Percentiles rank a stretch among this genome's conserved stretches.
These are phyloP conservation scores for Capronia coronata DNA, from an alignment of 2,329 filamentous ascomycete species.

Conservation along the genomic window DNA sequence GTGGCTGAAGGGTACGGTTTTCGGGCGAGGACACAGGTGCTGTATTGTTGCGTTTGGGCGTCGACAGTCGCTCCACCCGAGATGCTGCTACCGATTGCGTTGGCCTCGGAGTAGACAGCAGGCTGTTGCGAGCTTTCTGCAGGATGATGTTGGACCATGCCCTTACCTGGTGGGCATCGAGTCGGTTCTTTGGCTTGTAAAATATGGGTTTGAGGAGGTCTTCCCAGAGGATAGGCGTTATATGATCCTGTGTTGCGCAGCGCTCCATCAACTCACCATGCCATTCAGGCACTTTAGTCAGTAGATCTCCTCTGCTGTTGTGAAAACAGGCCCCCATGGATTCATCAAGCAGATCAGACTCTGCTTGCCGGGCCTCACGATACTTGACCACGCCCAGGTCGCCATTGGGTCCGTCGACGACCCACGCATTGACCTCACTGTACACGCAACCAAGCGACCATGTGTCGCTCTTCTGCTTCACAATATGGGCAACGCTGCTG, in stretches of 20 bases:
- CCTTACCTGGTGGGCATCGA: constrained; percentile 6
- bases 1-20: not conserved
- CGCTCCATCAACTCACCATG: constrained; percentile 21
- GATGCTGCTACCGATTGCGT: not conserved
- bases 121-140: constrained; percentile 1
- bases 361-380: constrained; percentile 24
- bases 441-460: constrained; percentile 35
- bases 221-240: constrained; percentile 21
- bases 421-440: constrained; percentile 30
- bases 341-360: constrained; percentile 9
- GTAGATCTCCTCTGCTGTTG: constrained; percentile 27
- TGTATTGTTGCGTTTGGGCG: not conserved
- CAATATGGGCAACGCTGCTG: not conserved
- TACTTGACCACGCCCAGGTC: constrained; percentile 10
- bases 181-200: constrained; percentile 1
- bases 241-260: constrained; percentile 25
- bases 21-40: not conserved
- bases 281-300: constrained; percentile 27
- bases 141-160: constrained; percentile 6
- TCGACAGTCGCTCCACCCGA: not conserved
- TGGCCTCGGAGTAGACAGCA: not conserved
- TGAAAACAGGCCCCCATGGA: constrained; percentile 31
- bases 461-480: constrained; percentile 27
- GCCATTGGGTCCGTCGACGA: constrained; percentile 23
- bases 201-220: constrained; percentile 14